Base-by-base conservation (phyloP, 768 basidiomycete genomes). In the Lactarius sanguifluus region DNA sequence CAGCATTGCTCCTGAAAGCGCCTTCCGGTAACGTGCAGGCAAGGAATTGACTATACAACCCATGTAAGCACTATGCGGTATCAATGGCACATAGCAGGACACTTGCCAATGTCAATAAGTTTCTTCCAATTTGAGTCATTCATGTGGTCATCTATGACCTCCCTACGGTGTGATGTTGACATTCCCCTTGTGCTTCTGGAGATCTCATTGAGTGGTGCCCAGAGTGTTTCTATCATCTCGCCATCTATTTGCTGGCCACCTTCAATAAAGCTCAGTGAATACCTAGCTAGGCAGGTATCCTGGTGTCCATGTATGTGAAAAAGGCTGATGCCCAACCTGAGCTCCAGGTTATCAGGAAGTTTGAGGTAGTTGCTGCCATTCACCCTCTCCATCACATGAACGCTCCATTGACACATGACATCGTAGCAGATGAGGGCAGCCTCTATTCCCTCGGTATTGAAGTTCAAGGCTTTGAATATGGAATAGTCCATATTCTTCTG, bases 241-340 rank as follows among this genome's bases (percentile, higher is more conserved):
- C 63, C 63, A 28, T 64, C 63, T 32, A 64, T 50, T 43, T 64
- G 57, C 23, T 47, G 2, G 25, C 30, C 57, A 4, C 63, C 63
- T 28, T 38, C 28, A 32, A 64, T 50, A 15, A 47, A 64, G 32
- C 34, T 47, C 4, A 50, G 47, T 5, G 47, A 64, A 50, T 38
- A 64, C n/a, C 57, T 45, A 16, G 64, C 40, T 1, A 64, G 47
- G 32, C 64, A 64, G 20, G 41, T 41, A 25, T 64, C 50, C 32
- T 59, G 32, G 23, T 64, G 57, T 5, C 64, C 57, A 28, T 64
- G 64, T 23, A 64, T 58, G 9, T 41, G 16, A 43, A 43, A 16
- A 18, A 41, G 28, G 20, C 23, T 7, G 9, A 34, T 34, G 34
- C 8, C 34, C 34, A 34, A 34, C 34, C 34, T 34, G 34, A 34